Base-by-base conservation (phyloP, 768 basidiomycete genomes). In the Coprinopsis strossmayeri region DNA sequence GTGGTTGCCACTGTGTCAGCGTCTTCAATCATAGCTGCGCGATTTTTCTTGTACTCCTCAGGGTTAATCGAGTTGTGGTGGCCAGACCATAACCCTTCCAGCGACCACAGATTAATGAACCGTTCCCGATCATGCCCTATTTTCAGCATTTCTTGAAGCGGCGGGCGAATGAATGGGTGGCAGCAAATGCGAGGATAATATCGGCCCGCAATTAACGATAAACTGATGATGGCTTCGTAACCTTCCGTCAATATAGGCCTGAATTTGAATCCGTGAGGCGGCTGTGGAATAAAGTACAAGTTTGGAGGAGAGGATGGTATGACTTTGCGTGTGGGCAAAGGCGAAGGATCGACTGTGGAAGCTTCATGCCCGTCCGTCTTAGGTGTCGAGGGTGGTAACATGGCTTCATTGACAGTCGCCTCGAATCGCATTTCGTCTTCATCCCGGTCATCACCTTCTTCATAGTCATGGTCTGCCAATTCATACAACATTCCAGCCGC, bases 401-500 rank as follows among this genome's bases (percentile, higher is more conserved):
- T 21, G 1, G 50, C 34, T 20, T 45, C 44, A 24, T 51, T 34
- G 3, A 51, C 50, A 13, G 35, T 50, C 11, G 49, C 49, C 24
- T 45, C 25, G 45, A 46, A 51, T n/a, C 18, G 23, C 15, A 23
- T 4, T 32, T n/a, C 23, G 7, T 30, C 15, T 10, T 49, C 39
- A 5, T 28, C 32, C 38, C 37, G 44, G 20, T 32, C 26, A 48
- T 56, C 47, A 20, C 62, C 63, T 15, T 73, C 78, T 39, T 76
- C 79, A 82, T 81, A 91, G 49, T 84, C 85, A 43, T 73, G 69
- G 51, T 90, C 89, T 2, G 79, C 88, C 26, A 91, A 69, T 62
- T 91, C 89, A 53, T 83, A 91, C 44, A 91, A 62, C 74, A 78
- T 77, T 20, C 89, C 89, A 50, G 76, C 73, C n/a, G 76, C 79